Percentiles rank a stretch among this genome's conserved stretches.
These are phyloP conservation scores for Penicillium oxalicum DNA, from an alignment of 2,329 filamentous ascomycete species.

Conservation along the genomic window DNA sequence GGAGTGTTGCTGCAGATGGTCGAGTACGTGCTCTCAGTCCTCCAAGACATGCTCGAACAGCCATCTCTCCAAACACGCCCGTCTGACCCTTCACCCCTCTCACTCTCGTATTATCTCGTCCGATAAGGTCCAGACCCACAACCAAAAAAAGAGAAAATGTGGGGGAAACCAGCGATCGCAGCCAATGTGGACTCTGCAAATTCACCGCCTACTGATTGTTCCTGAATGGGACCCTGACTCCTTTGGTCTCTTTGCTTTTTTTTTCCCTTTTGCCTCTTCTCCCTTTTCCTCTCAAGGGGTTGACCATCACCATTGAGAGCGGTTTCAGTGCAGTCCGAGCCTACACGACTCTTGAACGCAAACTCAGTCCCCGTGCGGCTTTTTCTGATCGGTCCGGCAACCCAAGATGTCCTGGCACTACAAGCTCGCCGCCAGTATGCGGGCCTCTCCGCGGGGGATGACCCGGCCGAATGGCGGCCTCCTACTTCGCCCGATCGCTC, in stretches of 20 bases:
- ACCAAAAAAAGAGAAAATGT: not conserved
- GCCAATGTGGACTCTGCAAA: slow-evolving; percentile 16
- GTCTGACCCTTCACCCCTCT: too few species aligned
- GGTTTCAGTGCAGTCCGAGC: too few species aligned
- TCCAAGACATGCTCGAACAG: too few species aligned
- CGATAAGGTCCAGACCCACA: slow-evolving; percentile 3
- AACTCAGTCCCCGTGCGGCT: too few species aligned
- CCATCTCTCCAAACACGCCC: too few species aligned
- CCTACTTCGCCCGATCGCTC: slow-evolving; percentile 20
- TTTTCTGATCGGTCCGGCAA: not conserved
- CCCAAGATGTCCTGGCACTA: slow-evolving; percentile 28
- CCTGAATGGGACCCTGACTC: not conserved
- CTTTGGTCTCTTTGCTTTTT: slow-evolving; percentile 4
- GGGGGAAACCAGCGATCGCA: not conserved
- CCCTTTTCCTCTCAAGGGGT: too few species aligned
- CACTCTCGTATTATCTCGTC: not conserved
- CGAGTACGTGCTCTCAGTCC: not conserved
- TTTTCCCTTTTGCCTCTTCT: slow-evolving; percentile 1
- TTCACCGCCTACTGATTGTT: slow-evolving; percentile 18
- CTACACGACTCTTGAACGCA: too few species aligned
- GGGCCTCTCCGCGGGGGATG: slow-evolving; percentile 28
- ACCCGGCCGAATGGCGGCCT: slow-evolving; percentile 26
- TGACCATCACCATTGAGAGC: too few species aligned
- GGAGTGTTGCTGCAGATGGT: too few species aligned
- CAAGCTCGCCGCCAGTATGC: slow-evolving; percentile 25